phyloP scores from a whole-genome alignment of 129 eudicot genomes.

The Helianthus tuberosus region DNA sequence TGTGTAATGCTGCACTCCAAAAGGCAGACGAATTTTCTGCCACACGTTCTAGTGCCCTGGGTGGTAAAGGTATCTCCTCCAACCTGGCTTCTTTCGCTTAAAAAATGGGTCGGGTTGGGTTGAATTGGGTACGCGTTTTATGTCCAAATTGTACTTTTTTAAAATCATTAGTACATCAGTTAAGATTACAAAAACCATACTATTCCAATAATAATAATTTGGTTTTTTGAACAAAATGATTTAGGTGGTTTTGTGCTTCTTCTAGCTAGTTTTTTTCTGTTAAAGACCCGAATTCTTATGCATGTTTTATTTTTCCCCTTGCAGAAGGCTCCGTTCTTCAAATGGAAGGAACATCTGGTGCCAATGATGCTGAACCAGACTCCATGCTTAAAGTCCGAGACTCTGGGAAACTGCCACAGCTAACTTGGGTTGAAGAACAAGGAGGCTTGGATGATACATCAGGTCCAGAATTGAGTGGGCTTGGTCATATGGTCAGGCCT shows the following conservation, averaged over 20 bases:
- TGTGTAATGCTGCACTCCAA: constrained; percentile 72
- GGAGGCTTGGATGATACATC: too few species aligned
- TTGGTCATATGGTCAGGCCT: background rate
- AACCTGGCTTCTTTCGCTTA: constrained; percentile 7
- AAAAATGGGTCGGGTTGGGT: background rate
- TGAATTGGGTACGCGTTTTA: background rate
- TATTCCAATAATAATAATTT: too few species aligned
- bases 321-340: constrained; percentile 64
- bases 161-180: background rate
- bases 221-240: background rate
- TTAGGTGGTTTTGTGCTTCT: background rate
- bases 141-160: background rate
- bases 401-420: constrained; percentile 49
- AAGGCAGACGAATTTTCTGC: constrained; percentile 78
- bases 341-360: constrained; percentile 48
- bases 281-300: background rate
- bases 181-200: constrained; percentile 4
- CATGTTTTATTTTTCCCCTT: constrained; percentile 7
- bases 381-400: constrained; percentile 10
- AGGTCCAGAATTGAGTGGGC: too few species aligned
- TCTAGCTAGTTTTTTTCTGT: background rate
- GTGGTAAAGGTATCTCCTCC: constrained; percentile 42
- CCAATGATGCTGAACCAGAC: constrained; percentile 49
- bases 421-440: too few species aligned
- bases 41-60: constrained; percentile 38